Conservation (phyloP, 2,329 filamentous ascomycete species). For the Stagonosporopsis vannaccii region DNA sequence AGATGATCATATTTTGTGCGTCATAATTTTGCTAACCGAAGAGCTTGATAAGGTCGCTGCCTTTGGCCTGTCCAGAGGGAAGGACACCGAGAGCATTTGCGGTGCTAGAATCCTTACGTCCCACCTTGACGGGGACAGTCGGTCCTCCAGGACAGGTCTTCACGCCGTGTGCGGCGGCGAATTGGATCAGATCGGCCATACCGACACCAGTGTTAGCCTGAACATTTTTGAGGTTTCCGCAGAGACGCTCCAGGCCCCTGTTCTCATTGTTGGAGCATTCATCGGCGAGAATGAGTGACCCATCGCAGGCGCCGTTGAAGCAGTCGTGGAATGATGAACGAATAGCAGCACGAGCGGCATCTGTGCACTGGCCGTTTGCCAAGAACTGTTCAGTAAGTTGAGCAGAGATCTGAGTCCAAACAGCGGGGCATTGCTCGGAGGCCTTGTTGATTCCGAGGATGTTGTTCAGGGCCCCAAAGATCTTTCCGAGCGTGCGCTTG, state of each 20-base stretch:
- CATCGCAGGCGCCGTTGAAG: constrained; percentile 48
- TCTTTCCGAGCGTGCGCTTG: constrained; percentile 25
- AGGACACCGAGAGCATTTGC: constrained; percentile 35
- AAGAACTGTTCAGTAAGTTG: constrained; percentile 44
- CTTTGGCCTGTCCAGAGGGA: constrained; percentile 26
- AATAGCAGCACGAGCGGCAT: constrained; percentile 47
- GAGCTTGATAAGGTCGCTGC: constrained; percentile 33
- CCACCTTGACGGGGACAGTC: constrained; percentile 43
- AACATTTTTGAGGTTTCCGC: constrained; percentile 49
- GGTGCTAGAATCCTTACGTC: constrained; percentile 40
- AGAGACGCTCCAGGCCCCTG: constrained; percentile 54
- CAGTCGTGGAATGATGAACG: constrained; percentile 47
- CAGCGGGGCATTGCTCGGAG: constrained; percentile 34
- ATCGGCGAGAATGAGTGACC: constrained; percentile 46
- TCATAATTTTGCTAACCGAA: constrained; percentile 32
- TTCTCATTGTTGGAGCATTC: constrained; percentile 51
- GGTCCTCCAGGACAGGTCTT: constrained; percentile 48
- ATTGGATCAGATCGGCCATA: constrained; percentile 47
- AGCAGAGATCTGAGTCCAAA: constrained; percentile 44
- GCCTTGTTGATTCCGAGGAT: constrained; percentile 16
- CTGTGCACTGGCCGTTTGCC: constrained; percentile 45
- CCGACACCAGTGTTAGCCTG: constrained; percentile 51
- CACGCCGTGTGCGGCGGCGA: constrained; percentile 48
- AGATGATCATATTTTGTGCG: not conserved
- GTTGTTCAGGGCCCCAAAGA: constrained; percentile 16